Conservation (phyloP, 306 rosid genomes). For the Nissolia schottii region DNA sequence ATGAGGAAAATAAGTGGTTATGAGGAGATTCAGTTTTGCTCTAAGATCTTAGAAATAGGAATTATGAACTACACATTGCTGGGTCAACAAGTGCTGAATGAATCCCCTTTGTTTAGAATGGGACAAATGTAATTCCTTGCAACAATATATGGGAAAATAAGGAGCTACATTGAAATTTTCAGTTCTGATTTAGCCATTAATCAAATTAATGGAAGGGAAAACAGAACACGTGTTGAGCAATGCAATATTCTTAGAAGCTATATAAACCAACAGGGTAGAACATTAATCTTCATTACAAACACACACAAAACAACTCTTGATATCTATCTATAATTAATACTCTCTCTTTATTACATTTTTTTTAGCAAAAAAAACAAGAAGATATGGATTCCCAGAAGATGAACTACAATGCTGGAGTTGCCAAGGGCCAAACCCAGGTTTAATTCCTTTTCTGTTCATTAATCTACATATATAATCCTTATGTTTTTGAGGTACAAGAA, state of each 20-base stretch:
- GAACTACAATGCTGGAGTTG: slow-evolving; percentile 44
- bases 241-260: neutral
- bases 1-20: neutral
- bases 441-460: neutral
- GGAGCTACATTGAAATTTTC: neutral
- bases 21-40: neutral
- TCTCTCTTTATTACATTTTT: neutral
- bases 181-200: neutral
- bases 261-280: neutral
- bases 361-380: neutral
- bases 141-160: neutral
- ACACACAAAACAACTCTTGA: neutral
- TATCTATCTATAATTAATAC: neutral
- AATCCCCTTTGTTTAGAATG: neutral
- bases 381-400: slow-evolving; percentile 33
- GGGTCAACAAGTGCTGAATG: neutral
- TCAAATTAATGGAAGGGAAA: neutral
- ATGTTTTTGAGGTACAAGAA: neutral
- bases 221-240: slow-evolving; percentile 16
- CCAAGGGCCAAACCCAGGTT: slow-evolving; percentile 61
- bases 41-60: neutral
- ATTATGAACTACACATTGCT: neutral
- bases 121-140: slow-evolving; percentile 1
- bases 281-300: neutral
- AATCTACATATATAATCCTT: neutral